Evolutionary conservation across 2,329 filamentous ascomycete genomes (phyloP).

Genomic region (Cercospora janseana): DNA sequence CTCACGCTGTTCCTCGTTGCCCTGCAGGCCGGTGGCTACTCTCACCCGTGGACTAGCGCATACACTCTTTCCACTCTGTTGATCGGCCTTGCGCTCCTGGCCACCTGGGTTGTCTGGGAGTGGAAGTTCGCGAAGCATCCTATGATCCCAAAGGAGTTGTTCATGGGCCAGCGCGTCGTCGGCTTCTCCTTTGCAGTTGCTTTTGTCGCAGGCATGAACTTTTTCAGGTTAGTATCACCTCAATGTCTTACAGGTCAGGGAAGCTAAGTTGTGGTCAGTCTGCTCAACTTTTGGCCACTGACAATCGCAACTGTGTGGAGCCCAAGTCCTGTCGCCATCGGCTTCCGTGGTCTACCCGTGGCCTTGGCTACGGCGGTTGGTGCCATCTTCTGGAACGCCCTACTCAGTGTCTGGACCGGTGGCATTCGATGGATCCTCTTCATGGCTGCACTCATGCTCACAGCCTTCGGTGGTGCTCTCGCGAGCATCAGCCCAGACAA

Average conservation of each 20-base stretch:
- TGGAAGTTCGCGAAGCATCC: slow-evolving; percentile 41
- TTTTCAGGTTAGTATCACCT: slow-evolving; percentile 31
- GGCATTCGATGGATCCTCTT: slow-evolving; percentile 60
- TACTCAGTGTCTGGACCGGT: slow-evolving; percentile 58
- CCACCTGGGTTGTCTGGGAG: slow-evolving; percentile 40
- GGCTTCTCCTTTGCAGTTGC: slow-evolving; percentile 39
- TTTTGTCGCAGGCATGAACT: slow-evolving; percentile 39
- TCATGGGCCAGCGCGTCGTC: slow-evolving; percentile 35
- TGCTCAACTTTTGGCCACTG: slow-evolving; percentile 60
- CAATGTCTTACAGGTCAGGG: not conserved
- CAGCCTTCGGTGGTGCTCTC: slow-evolving; percentile 46
- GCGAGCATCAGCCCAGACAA: slow-evolving; percentile 57
- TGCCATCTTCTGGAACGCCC: slow-evolving; percentile 56
- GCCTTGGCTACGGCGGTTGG: slow-evolving; percentile 52
- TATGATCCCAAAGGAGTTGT: slow-evolving; percentile 41
- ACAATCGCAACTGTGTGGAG: slow-evolving; percentile 63
- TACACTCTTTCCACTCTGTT: slow-evolving; percentile 41
- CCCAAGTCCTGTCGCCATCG: slow-evolving; percentile 59
- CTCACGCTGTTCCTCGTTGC: slow-evolving; percentile 48
- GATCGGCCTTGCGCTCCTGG: slow-evolving; percentile 38
- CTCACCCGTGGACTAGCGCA: slow-evolving; percentile 41
- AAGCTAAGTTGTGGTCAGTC: slow-evolving; percentile 10
- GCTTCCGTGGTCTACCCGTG: slow-evolving; percentile 61
- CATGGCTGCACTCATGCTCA: slow-evolving; percentile 26
- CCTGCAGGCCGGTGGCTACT: slow-evolving; percentile 43